Base-by-base conservation (phyloP, 2,329 filamentous ascomycete species). In the Scolecobasidium constrictum region DNA sequence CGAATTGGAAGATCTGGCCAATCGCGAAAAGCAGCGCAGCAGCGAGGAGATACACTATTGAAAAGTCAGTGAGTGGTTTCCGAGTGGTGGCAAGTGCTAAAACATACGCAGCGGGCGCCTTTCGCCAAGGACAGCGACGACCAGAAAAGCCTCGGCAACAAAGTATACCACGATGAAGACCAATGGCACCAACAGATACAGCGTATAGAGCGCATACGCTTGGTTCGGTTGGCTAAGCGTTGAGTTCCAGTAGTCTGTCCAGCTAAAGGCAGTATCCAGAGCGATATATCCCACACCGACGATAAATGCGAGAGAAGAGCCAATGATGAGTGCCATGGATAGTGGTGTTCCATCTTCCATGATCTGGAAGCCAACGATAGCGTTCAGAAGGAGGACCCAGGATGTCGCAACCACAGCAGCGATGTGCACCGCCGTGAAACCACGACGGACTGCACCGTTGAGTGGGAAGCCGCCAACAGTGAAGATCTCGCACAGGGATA, bases 401-500 rank as follows among this genome's bases (percentile, higher is more conserved):
- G 79, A 75, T 1, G 87, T 88, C 13, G 90, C 86, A 44, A 83
- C 76, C 46, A 98, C 94, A 50, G 88, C 77, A 47, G 86, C 92
- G 46, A 98, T 77, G 60, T 98, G 92, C 31, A 92, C 81, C 23
- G 83, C 88, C 12, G 84, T 85, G 58, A 98, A 98, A 6, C 83
- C 86, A 54, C 84, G 73, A 59, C 87, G 78, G 46, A 85, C 83
- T 39, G 66, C 76, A 41, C 71, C 66, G 51, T 75, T 68, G 16
- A 95, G 66, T 3, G 90, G 87, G 54, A 98, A 90, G 21, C 81
- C 84, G 52, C 92, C 92, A 26, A 96, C 79, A 0, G 87, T 88
- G 66, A 98, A 95, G 56, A 98, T 94, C 62, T 96, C 92, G 65
- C 88, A 95, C 55, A 98, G 84, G 54, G 84, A 79, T 47, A 96